phyloP scores from a whole-genome alignment of 495 filamentous ascomycete species.

The Acidomyces sp. region DNA sequence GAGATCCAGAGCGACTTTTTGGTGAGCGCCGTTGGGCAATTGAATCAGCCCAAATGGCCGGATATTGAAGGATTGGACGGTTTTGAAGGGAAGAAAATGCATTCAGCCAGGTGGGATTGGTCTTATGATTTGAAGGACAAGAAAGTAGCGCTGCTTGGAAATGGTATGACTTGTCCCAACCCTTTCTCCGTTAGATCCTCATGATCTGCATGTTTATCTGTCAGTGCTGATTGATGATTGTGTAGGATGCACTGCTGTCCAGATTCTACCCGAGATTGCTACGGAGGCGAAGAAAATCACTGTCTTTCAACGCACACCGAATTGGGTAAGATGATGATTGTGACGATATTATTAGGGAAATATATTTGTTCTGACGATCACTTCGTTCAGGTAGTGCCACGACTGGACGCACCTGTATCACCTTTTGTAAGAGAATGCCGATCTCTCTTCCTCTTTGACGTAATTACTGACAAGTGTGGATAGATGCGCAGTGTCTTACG shows the following conservation, averaged over 20 bases:
- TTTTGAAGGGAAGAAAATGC: constrained; percentile 46
- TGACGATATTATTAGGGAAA: no score
- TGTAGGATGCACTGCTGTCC: constrained; percentile 53
- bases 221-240: no score
- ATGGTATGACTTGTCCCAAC: constrained; percentile 17
- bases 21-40: constrained; percentile 50
- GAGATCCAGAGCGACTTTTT: constrained; percentile 43
- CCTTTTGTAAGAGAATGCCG: no score
- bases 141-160: constrained; percentile 34
- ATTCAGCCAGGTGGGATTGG: constrained; percentile 38
- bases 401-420: constrained; percentile 33
- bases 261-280: constrained; percentile 54
- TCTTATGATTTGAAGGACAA: constrained; percentile 40
- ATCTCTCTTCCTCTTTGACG: no score
- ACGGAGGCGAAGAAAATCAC: constrained; percentile 42
- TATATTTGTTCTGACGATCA: no score
- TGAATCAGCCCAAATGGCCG: constrained; percentile 47
- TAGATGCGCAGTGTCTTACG: constrained; percentile 28
- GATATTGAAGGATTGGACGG: constrained; percentile 42
- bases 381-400: no score
- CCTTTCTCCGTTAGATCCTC: not conserved
- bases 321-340: no score
- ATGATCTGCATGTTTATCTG: no score
- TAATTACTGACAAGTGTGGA: no score
- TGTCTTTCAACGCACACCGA: constrained; percentile 55